Percentiles rank a stretch among this genome's conserved stretches.
phyloP scores from a whole-genome alignment of 441 rosid species.

The Gossypium schwendimanii region DNA sequence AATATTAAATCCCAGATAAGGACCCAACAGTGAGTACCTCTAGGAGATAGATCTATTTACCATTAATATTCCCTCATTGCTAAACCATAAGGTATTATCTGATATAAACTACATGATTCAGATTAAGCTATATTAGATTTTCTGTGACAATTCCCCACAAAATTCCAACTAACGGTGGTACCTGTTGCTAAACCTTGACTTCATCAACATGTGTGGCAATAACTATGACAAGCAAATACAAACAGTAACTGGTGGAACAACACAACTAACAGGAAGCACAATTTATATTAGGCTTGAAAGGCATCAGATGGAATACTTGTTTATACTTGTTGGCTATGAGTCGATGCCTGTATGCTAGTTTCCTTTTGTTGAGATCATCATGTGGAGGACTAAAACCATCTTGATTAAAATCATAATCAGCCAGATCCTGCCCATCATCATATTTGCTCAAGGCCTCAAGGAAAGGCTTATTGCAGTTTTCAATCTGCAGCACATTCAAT shows the following conservation, averaged over 20 bases:
- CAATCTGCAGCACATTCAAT: conserved; percentile 44
- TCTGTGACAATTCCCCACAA: background rate
- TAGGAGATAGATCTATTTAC: background rate
- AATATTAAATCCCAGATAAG: background rate
- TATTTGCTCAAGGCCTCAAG: conserved; percentile 53
- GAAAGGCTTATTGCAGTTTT: conserved; percentile 72
- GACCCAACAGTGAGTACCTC: background rate
- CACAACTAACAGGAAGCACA: background rate
- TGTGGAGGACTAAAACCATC: conserved; percentile 53
- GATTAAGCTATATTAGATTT: background rate
- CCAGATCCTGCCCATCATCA: conserved; percentile 69
- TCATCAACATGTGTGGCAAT: background rate
- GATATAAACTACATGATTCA: background rate
- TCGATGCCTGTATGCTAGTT: conserved; percentile 72
- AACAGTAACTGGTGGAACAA: background rate
- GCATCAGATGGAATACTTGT: conserved; percentile 37
- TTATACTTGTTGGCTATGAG: conserved; percentile 44
- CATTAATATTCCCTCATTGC: background rate
- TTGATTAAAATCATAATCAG: conserved; percentile 51
- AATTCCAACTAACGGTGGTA: background rate
- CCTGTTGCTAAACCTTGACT: background rate
- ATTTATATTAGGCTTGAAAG: background rate
- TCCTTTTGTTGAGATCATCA: conserved; percentile 58
- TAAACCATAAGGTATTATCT: background rate
- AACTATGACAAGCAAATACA: conserved; percentile 1